Evolutionary conservation across 495 filamentous ascomycete genomes (phyloP), one percentile per base, ranked within the genome.

Genomic region (Penicillium malachiteum): DNA sequence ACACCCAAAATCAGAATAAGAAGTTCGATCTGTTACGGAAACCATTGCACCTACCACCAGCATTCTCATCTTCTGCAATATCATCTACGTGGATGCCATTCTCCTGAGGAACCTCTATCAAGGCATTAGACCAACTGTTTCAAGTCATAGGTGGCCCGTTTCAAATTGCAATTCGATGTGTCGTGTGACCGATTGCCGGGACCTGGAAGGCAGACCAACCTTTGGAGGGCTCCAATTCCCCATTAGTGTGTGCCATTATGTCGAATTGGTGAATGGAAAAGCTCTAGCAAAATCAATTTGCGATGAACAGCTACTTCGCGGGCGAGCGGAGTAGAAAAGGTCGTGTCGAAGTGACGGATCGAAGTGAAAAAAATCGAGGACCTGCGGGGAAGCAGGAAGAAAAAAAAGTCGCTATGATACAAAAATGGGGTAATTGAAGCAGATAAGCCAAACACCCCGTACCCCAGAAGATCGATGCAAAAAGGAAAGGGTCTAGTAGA

Each of bases 181-280:
- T 38, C 42, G 55, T 64, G 58, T 50, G 54, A 56, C 52, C 40
- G 48, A 13, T 14, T 12, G 48, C 17, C 11, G 31, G 4, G 48
- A 18, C 40, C 33, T 40, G 46, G 47, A 45, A 54, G 54, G 54
- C 58, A 45, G 44, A 55, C 74, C 54, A 61, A 71, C 72, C 71
- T 69, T 75, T 75, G 52, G 70, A 74, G 69, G 69, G 64, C 69
- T 73, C 70, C 66, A 65, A 56, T 35, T 75, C 70, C 47, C 72
- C 73, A 73, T 73, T 72, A 61, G 71, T 64, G 57, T 76, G 69
- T 14, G 73, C 67, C 74, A 78, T 78, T 61, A 48, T 68, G 55
- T 55, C 54, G 46, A 53, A 60, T 59, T 38, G 52, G 50, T 65
- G 50, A 64, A 58, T 46, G 40, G 42, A 17, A 63, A 55, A 67